Conservation (phyloP, 371 early-diverging fungal genomes). For the Chytridium lagenaria region DNA sequence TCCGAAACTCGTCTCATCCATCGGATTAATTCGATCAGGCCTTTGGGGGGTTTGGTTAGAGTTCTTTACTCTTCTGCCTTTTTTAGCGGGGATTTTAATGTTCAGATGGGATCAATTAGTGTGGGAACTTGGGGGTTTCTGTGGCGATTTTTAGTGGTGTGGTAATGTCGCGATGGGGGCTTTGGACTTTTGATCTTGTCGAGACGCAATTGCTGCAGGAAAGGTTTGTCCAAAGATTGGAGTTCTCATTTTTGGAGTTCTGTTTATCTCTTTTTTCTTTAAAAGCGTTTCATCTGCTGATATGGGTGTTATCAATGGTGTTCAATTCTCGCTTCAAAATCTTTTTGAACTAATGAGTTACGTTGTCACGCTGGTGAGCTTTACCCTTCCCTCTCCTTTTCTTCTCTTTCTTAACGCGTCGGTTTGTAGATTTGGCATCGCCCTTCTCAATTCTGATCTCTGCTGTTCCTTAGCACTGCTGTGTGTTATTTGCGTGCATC, state of each 20-base stretch:
- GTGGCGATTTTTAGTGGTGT: slow-evolving; percentile 50
- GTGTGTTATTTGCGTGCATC: too few species aligned
- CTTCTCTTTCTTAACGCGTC: neutral
- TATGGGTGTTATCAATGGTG: slow-evolving; percentile 54
- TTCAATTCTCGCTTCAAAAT: slow-evolving; percentile 58
- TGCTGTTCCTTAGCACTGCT: too few species aligned
- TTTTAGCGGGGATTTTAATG: slow-evolving; percentile 9
- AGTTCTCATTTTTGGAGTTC: neutral
- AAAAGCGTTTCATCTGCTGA: slow-evolving; percentile 32
- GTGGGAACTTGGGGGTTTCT: neutral
- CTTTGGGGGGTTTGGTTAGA: slow-evolving; percentile 58
- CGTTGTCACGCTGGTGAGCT: slow-evolving; percentile 43
- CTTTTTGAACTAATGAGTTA: slow-evolving; percentile 52
- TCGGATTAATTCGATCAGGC: slow-evolving; percentile 54
- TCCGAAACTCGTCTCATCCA: slow-evolving; percentile 38
- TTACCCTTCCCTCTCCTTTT: too few species aligned
- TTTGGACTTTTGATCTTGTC: slow-evolving; percentile 63
- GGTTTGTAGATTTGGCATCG: too few species aligned
- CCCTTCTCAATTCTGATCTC: too few species aligned
- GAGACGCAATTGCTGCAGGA: slow-evolving; percentile 62
- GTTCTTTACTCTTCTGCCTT: slow-evolving; percentile 40
- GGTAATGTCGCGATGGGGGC: slow-evolving; percentile 53
- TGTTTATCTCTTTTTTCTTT: neutral
- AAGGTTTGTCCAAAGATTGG: too few species aligned
- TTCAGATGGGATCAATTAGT: neutral